Evolutionary conservation across 1,284 basidiomycete species (phyloP).

Genomic region (Ustilago loliicola): DNA sequence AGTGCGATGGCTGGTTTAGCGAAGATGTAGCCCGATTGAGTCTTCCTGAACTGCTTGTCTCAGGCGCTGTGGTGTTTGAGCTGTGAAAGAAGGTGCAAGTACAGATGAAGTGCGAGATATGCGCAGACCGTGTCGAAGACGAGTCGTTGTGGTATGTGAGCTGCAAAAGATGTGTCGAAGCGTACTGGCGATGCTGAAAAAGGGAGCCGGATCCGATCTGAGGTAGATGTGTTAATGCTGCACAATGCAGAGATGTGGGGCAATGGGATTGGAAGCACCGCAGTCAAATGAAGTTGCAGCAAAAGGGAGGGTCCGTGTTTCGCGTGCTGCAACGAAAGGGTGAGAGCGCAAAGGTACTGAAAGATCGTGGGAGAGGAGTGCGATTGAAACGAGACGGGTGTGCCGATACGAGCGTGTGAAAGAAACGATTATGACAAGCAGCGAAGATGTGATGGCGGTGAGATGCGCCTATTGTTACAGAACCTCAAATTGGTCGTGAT

Average conservation of each 20-base stretch:
- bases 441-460: not conserved
- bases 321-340: not conserved
- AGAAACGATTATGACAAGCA: not conserved
- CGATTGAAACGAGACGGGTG: not conserved
- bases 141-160: not conserved
- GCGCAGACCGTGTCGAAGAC: not conserved
- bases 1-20: not conserved
- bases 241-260: not conserved
- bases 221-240: not conserved
- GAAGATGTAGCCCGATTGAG: not conserved
- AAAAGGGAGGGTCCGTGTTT: constrained; percentile 4
- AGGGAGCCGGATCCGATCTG: not conserved
- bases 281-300: constrained; percentile 2
- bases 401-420: not conserved
- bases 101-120: not conserved
- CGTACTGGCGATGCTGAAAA: not conserved
- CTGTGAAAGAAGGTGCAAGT: too few species aligned
- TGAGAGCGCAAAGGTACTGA: not conserved
- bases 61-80: not conserved
- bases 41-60: too few species aligned
- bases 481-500: not conserved
- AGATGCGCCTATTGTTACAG: not conserved
- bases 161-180: not conserved
- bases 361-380: not conserved
- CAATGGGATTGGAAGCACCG: not conserved